Percentiles rank a stretch among this genome's conserved stretches.
Evolutionary conservation across 2,329 filamentous ascomycete genomes (phyloP).

Genomic region (Fusarium concolor): DNA sequence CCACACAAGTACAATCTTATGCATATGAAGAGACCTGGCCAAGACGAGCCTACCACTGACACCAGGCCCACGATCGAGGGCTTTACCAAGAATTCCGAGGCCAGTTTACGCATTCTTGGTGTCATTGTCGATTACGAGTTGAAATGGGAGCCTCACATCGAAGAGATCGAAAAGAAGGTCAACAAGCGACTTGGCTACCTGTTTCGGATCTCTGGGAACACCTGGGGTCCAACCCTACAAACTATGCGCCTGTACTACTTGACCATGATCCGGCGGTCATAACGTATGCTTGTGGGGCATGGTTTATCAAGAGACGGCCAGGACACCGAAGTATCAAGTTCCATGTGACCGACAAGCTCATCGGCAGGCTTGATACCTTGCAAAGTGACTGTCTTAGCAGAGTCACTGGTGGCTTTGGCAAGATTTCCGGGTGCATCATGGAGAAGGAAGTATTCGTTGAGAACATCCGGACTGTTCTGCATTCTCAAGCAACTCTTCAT

Average conservation of each 20-base stretch:
- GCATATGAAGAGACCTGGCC: slow-evolving; percentile 2
- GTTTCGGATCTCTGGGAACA: not conserved
- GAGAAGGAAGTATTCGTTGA: not conserved
- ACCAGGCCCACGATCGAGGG: not conserved
- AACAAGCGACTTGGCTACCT: slow-evolving; percentile 2
- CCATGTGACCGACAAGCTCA: too few species aligned
- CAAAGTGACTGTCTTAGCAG: not conserved
- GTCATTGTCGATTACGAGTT: slow-evolving; percentile 7
- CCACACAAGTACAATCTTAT: slow-evolving; percentile 19
- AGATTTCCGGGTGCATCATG: not conserved
- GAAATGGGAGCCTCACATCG: not conserved
- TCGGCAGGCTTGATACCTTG: not conserved
- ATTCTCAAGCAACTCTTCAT: not conserved
- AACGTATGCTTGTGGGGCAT: slow-evolving; percentile 22
- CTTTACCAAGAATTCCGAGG: not conserved
- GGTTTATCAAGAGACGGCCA: slow-evolving; percentile 4
- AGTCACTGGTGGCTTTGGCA: not conserved
- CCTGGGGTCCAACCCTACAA: slow-evolving; percentile 7
- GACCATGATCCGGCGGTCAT: slow-evolving; percentile 13
- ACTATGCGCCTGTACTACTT: slow-evolving; percentile 11
- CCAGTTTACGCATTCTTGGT: not conserved
- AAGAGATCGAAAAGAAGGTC: not conserved
- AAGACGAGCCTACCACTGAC: not conserved
- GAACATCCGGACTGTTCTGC: not conserved
- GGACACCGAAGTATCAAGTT: too few species aligned